Evolutionary conservation across 139 green algal species (phyloP).

Genomic region (Coelastrella sp.): DNA sequence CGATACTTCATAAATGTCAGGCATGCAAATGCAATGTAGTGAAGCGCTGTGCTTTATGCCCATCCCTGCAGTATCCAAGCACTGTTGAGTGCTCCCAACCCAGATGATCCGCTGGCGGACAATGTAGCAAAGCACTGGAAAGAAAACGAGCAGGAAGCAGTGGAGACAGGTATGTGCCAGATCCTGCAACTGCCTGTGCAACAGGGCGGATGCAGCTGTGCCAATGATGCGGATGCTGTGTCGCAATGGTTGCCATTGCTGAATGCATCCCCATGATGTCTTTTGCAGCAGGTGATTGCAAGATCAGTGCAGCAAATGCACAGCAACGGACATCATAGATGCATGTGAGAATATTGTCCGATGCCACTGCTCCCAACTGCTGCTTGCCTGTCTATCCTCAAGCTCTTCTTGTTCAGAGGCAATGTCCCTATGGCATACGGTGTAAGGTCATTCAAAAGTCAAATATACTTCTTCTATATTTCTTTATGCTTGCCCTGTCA

Average conservation of each 20-base stretch:
- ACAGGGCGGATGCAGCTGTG: not conserved
- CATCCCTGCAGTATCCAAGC: slow-evolving; percentile 90
- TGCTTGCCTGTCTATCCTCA: too few species aligned
- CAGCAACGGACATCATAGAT: too few species aligned
- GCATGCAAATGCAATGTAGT: not conserved
- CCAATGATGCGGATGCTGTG: not conserved
- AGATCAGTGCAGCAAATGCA: too few species aligned
- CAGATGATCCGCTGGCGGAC: slow-evolving; percentile 97
- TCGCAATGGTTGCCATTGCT: not conserved
- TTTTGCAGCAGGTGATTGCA: too few species aligned
- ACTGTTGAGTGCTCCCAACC: slow-evolving; percentile 96
- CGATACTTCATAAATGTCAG: too few species aligned
- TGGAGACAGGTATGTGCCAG: slow-evolving; percentile 66
- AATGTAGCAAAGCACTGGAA: slow-evolving; percentile 99
- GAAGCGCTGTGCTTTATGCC: not conserved
- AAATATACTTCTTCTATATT: not conserved
- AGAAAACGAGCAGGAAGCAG: slow-evolving; percentile 89
- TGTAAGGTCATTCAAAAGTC: not conserved
- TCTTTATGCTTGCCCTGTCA: not conserved
- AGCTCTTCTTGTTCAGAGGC: too few species aligned
- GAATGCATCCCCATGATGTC: not conserved
- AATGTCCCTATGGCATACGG: too few species aligned
- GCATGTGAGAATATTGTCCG: too few species aligned
- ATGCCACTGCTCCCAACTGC: too few species aligned
- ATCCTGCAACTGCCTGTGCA: not conserved